A percentile compares a stretch with the other conserved stretches of the same genome.
Evolutionary conservation across 139 green algal genomes (phyloP).

Genomic region (Asterochloris sp.): DNA sequence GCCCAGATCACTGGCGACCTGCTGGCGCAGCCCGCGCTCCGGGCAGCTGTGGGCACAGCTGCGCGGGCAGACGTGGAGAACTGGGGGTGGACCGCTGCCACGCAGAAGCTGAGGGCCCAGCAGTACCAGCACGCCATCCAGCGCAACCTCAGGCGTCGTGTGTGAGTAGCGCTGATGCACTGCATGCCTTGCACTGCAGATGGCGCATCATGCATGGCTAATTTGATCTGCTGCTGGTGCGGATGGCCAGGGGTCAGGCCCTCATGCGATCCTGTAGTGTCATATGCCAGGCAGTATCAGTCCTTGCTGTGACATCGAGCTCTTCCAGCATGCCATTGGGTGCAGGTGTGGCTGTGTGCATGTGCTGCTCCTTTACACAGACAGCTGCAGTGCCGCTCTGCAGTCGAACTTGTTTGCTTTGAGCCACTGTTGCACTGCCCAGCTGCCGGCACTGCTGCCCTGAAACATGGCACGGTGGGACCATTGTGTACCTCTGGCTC

Average conservation of each 20-base stretch:
- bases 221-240: background rate
- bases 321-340: too few relatives aligned
- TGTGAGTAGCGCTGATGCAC: background rate
- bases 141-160: constrained; percentile 7
- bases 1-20: constrained; percentile 30
- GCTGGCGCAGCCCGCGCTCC: constrained; percentile 21
- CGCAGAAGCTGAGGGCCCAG: constrained; percentile 41
- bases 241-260: background rate
- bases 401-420: too few relatives aligned
- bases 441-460: background rate
- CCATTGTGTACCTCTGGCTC: background rate
- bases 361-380: too few relatives aligned
- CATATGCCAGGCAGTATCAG: background rate
- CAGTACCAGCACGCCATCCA: constrained; percentile 66
- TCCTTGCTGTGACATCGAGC: background rate
- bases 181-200: background rate
- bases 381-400: too few relatives aligned
- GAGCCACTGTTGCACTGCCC: too few relatives aligned
- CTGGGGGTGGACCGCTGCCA: constrained; percentile 58
- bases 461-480: background rate
- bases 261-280: background rate
- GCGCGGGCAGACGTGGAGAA: constrained; percentile 28
- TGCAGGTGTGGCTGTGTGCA: too few relatives aligned
- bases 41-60: constrained; percentile 24
- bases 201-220: background rate